A percentile compares a stretch with the other conserved stretches of the same genome.
Conservation (phyloP, 108 stramenopile species). For the Licmophora abbreviata region DNA sequence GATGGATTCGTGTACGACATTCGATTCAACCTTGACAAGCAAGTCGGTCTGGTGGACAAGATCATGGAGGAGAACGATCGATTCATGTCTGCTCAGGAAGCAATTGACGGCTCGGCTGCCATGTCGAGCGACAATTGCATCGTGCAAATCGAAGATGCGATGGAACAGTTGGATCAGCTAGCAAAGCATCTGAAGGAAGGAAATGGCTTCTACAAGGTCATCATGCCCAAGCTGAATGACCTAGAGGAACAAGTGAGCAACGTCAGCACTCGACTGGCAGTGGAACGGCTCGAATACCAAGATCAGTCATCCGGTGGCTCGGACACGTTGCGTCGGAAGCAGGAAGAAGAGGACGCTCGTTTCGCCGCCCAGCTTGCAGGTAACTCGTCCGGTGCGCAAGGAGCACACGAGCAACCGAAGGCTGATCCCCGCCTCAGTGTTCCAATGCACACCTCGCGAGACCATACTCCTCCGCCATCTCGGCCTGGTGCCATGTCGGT, state of each 20-base stretch:
- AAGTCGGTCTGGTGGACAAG: constrained; percentile 15
- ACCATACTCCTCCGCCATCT: neutral
- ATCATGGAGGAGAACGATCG: constrained; percentile 41
- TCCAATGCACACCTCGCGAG: neutral
- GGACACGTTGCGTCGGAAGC: constrained; percentile 15
- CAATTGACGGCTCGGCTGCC: neutral
- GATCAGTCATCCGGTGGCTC: constrained; percentile 10
- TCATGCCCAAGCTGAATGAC: constrained; percentile 39
- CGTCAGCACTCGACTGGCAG: constrained; percentile 26
- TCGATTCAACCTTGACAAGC: constrained; percentile 20
- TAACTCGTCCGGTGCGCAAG: neutral
- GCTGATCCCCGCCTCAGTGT: neutral
- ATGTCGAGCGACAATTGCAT: constrained; percentile 29
- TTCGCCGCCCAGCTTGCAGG: constrained; percentile 29
- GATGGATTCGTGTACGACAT: constrained; percentile 18
- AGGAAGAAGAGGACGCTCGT: constrained; percentile 35
- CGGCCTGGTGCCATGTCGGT: constrained; percentile 11
- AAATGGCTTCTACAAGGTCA: constrained; percentile 32
- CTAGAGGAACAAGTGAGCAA: constrained; percentile 33
- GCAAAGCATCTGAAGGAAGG: constrained; percentile 46
- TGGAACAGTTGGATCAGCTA: constrained; percentile 41
- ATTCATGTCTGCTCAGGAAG: constrained; percentile 20
- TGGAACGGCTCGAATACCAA: constrained; percentile 46
- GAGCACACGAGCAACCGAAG: neutral
- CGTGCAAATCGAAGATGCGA: constrained; percentile 45